Percentiles rank a stretch among this genome's conserved stretches.
Conservation (phyloP, 331 rosid genomes). For the Malus hybrid region DNA sequence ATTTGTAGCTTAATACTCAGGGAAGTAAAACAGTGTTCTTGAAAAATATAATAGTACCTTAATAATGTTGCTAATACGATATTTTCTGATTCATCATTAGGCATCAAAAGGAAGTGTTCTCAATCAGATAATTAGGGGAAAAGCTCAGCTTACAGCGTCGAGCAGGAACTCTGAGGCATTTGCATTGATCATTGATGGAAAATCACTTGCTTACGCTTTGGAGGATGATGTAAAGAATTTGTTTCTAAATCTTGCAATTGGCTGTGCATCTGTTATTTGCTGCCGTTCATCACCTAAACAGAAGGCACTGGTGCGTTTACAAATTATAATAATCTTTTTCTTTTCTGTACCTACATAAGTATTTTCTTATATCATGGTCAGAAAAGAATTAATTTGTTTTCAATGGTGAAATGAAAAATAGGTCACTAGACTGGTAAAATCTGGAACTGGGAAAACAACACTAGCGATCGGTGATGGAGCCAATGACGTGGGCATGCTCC, state of each 20-base stretch:
- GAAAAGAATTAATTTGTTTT: conserved; percentile 11
- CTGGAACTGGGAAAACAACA: conserved; percentile 85
- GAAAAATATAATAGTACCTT: background rate
- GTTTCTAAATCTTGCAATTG: conserved; percentile 66
- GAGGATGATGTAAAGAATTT: conserved; percentile 53
- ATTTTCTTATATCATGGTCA: background rate
- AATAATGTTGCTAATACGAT: conserved; percentile 13
- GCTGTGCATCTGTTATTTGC: conserved; percentile 89
- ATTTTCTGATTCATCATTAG: conserved; percentile 33
- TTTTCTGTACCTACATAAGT: background rate
- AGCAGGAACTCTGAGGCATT: conserved; percentile 51
- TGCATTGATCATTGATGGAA: conserved; percentile 93
- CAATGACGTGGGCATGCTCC: conserved; percentile 99
- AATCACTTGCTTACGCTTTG: conserved; percentile 80
- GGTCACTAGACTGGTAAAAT: conserved; percentile 93
- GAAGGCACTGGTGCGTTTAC: conserved; percentile 72
- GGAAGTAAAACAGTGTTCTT: background rate
- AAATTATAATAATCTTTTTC: background rate
- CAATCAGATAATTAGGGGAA: conserved; percentile 54
- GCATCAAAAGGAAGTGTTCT: conserved; percentile 57
- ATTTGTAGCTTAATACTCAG: background rate
- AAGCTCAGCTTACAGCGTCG: conserved; percentile 40
- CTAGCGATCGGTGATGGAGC: conserved; percentile 98
- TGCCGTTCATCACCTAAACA: conserved; percentile 97
- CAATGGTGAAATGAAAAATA: conserved; percentile 19